A percentile compares a stretch with the other conserved stretches of the same genome.
These are phyloP conservation scores for Lagenidium giganteum DNA, from an alignment of 352 stramenopile genomes.

Conservation along the genomic window DNA sequence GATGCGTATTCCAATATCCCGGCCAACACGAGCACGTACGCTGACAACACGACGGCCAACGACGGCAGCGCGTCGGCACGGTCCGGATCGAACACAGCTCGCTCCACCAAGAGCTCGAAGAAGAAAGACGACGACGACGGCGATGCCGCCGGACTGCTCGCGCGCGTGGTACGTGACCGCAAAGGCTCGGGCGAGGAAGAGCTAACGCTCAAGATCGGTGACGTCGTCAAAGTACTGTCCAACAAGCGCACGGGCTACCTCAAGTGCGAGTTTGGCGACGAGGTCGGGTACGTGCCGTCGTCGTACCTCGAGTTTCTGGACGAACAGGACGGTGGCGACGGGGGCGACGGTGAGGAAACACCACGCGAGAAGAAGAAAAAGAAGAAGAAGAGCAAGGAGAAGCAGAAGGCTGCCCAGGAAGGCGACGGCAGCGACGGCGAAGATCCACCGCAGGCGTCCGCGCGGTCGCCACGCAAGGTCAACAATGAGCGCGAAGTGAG, in stretches of 20 bases:
- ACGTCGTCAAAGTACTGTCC: conserved; percentile 72
- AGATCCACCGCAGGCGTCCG: conserved; percentile 16
- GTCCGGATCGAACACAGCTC: conserved; percentile 13
- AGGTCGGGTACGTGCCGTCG: conserved; percentile 72
- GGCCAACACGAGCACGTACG: conserved; percentile 26
- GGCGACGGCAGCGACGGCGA: conserved; percentile 29
- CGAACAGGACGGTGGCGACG: conserved; percentile 7
- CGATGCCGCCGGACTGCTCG: conserved; percentile 21
- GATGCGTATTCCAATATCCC: conserved; percentile 76
- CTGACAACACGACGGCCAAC: conserved; percentile 45
- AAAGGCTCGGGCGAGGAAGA: conserved; percentile 77
- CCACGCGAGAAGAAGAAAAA: conserved; percentile 32
- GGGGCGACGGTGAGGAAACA: conserved; percentile 7
- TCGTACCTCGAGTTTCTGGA: conserved; percentile 84
- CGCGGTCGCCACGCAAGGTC: conserved; percentile 36
- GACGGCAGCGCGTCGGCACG: conserved; percentile 14
- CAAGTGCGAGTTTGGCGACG: conserved; percentile 72
- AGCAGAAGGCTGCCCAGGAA: conserved; percentile 20
- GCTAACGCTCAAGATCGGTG: conserved; percentile 47
- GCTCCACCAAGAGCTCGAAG: conserved; percentile 6
- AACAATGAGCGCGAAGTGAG: conserved; percentile 18
- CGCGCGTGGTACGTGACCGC: conserved; percentile 62
- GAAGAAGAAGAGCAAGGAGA: conserved; percentile 50
- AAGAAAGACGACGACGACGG: conserved; percentile 19
- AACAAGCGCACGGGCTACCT: conserved; percentile 77